These are phyloP conservation scores for Pseudogymnoascus sp. DNA, from an alignment of 2,329 filamentous ascomycete species.

Conservation along the genomic window DNA sequence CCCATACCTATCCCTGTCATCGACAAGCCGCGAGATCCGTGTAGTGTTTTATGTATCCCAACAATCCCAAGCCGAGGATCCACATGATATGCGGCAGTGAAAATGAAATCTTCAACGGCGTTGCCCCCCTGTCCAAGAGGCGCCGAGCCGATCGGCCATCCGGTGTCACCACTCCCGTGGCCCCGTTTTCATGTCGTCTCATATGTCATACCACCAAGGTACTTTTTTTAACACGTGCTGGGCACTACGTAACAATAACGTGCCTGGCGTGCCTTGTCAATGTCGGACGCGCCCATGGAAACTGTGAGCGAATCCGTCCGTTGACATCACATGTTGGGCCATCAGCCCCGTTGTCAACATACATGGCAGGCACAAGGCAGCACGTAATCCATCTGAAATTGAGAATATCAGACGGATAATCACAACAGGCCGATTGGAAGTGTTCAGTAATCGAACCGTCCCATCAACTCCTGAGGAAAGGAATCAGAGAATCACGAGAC, in stretches of 20 bases:
- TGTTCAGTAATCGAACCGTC: not conserved
- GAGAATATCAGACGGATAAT: not conserved
- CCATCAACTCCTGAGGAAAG: not conserved
- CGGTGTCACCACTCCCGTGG: not conserved
- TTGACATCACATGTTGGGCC: not conserved
- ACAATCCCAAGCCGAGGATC: constrained; percentile 3
- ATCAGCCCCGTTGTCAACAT: not conserved
- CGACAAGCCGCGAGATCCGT: not conserved
- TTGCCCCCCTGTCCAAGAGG: not conserved
- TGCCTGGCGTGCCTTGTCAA: not conserved
- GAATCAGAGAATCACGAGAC: not conserved
- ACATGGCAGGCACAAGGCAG: not conserved
- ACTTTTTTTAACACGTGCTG: not conserved
- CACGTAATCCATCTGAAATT: not conserved
- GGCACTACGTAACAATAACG: constrained; percentile 2
- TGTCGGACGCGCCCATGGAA: not conserved
- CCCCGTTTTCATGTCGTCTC: not conserved
- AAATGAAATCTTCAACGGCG: constrained; percentile 1
- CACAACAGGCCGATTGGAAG: not conserved
- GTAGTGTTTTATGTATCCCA: not conserved
- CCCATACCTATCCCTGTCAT: not conserved
- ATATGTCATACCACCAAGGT: constrained; percentile 7
- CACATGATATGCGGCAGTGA: not conserved
- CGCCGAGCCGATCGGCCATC: constrained; percentile 1
- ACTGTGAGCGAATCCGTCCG: not conserved